phyloP scores from a whole-genome alignment of 768 basidiomycete genomes.

The Termitomyces sp. region DNA sequence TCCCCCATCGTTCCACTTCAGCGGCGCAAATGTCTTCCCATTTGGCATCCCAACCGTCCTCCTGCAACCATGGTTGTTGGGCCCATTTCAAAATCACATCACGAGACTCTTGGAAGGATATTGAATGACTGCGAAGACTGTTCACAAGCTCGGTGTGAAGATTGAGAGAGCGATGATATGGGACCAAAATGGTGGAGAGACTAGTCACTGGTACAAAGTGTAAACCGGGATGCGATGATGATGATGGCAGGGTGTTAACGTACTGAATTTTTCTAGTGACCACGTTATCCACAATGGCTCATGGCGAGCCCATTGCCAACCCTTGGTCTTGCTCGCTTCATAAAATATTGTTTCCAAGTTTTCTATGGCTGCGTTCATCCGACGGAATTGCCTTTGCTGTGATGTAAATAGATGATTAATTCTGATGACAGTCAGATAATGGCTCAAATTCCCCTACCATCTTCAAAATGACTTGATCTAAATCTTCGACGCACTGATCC shows the following conservation, averaged over 20 bases:
- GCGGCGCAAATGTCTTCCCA: constrained; percentile 78
- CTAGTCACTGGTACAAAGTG: constrained; percentile 39
- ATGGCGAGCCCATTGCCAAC: constrained; percentile 62
- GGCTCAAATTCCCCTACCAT: constrained; percentile 43
- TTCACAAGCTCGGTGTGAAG: constrained; percentile 52
- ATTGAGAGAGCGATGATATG: constrained; percentile 63
- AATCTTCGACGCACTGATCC: constrained; percentile 56
- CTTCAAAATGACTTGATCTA: constrained; percentile 55
- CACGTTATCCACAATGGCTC: constrained; percentile 82
- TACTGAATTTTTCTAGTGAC: constrained; percentile 77
- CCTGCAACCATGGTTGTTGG: constrained; percentile 62
- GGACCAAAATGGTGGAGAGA: constrained; percentile 48
- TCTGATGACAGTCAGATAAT: background rate
- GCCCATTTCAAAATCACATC: constrained; percentile 61
- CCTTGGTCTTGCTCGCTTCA: constrained; percentile 69
- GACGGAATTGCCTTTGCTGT: constrained; percentile 70
- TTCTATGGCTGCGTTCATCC: constrained; percentile 60
- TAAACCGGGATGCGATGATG: background rate
- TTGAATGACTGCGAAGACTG: constrained; percentile 55
- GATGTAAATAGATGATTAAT: constrained; percentile 32
- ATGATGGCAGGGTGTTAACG: background rate
- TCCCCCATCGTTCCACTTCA: constrained; percentile 79
- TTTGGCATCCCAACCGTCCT: constrained; percentile 59
- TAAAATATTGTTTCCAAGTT: constrained; percentile 56
- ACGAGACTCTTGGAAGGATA: constrained; percentile 67